Evolutionary conservation across 2,329 filamentous ascomycete genomes (phyloP).

Genomic region (Akanthomyces dipterigenus): DNA sequence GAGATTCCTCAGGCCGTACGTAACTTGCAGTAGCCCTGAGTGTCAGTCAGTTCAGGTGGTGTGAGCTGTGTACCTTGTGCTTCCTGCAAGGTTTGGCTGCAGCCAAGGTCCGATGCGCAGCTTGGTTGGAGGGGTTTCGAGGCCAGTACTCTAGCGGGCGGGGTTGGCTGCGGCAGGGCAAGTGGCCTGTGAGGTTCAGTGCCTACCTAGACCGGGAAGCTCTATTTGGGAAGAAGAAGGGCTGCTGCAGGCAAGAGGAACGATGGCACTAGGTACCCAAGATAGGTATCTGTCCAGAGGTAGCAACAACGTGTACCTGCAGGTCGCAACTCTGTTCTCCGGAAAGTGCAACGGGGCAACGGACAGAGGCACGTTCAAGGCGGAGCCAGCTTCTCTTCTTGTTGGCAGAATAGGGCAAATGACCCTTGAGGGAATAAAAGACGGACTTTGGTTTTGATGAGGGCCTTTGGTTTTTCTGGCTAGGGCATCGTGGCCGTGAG

Average conservation of each 20-base stretch:
- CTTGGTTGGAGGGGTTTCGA: background rate
- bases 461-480: background rate
- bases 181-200: background rate
- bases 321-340: background rate
- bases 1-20: background rate
- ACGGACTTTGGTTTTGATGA: background rate
- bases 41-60: constrained; percentile 1
- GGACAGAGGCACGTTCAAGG: background rate
- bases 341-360: background rate
- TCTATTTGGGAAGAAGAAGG: background rate
- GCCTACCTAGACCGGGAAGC: background rate
- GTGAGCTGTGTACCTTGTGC: background rate
- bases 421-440: background rate
- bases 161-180: background rate
- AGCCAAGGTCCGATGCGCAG: background rate
- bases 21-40: background rate
- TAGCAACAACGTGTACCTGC: background rate
- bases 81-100: background rate
- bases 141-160: background rate
- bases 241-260: background rate
- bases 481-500: constrained; percentile 6
- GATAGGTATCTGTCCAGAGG: background rate
- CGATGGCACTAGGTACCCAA: background rate
- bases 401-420: background rate
- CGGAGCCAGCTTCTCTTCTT: background rate